Evolutionary conservation across 2,329 filamentous ascomycete species (phyloP).

Genomic region (Neopestalotiopsis sp.): DNA sequence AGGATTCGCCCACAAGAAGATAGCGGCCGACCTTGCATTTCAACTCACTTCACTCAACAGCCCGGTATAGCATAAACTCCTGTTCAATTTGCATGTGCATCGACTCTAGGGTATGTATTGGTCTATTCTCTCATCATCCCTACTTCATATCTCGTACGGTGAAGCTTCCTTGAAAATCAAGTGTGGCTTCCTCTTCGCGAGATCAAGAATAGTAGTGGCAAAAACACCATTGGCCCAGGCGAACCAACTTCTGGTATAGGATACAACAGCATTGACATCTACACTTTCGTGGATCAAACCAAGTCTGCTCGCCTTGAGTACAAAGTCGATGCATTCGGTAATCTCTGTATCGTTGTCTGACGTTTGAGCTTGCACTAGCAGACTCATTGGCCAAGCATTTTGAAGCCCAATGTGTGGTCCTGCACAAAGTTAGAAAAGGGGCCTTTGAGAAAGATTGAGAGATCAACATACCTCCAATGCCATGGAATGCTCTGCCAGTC

Average conservation of each 20-base stretch:
- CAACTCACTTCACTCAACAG: no score
- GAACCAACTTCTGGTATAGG: conserved; percentile 92
- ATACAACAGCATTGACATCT: conserved; percentile 69
- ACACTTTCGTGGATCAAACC: conserved; percentile 93
- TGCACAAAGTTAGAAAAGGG: conserved; percentile 24
- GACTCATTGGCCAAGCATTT: conserved; percentile 96
- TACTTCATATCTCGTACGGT: conserved; percentile 56
- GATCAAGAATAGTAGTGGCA: conserved; percentile 86
- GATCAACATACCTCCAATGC: conserved; percentile 77
- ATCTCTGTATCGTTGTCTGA: conserved; percentile 86
- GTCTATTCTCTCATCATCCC: neutral
- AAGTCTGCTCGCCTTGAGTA: conserved; percentile 75
- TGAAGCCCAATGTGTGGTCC: conserved; percentile 77
- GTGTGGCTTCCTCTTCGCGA: conserved; percentile 88
- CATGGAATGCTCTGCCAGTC: conserved; percentile 75
- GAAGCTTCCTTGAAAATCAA: conserved; percentile 74
- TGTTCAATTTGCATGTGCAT: no score
- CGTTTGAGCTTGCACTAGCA: conserved; percentile 90
- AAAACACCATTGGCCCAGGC: conserved; percentile 98
- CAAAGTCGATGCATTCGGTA: conserved; percentile 69
- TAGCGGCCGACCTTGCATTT: no score
- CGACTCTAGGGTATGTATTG: neutral
- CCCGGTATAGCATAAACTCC: no score
- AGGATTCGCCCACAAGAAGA: no score
- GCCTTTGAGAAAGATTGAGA: conserved; percentile 14